Percentiles rank a stretch among this genome's conserved stretches.
Conservation (phyloP, 192 early-diverging fungal species). For the Chytriomyces sp. region DNA sequence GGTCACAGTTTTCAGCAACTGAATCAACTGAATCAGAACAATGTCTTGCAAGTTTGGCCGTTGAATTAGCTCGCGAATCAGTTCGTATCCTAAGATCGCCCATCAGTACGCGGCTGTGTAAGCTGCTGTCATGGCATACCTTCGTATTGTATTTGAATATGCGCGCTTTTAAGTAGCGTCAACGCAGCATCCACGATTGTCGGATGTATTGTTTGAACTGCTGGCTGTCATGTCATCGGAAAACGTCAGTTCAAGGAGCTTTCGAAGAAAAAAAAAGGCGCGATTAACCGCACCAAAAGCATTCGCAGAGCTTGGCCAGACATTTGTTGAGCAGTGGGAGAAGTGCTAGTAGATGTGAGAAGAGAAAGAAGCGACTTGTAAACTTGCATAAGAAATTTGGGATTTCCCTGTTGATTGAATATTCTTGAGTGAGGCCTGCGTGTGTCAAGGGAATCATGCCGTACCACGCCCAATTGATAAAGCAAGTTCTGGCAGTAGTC, state of each 20-base stretch:
- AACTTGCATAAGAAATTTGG: conserved; percentile 67
- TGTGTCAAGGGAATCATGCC: neutral
- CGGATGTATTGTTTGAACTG: conserved; percentile 57
- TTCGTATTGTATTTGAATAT: conserved; percentile 71
- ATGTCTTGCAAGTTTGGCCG: conserved; percentile 57
- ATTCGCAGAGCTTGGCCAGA: conserved; percentile 62
- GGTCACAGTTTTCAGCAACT: conserved; percentile 47
- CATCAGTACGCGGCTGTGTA: conserved; percentile 15
- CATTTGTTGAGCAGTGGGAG: conserved; percentile 66
- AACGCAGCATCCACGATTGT: conserved; percentile 62
- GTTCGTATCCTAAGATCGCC: conserved; percentile 53
- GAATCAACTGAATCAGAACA: conserved; percentile 55
- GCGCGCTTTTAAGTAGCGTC: conserved; percentile 54
- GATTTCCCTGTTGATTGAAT: conserved; percentile 55
- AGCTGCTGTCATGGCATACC: conserved; percentile 44
- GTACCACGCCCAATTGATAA: conserved; percentile 57
- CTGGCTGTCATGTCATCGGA: conserved; percentile 43
- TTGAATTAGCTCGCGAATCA: conserved; percentile 52
- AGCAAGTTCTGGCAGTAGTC: conserved; percentile 64
- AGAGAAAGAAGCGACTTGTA: conserved; percentile 64
- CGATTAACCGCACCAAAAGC: conserved; percentile 47
- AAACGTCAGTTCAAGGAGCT: conserved; percentile 7
- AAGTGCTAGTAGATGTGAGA: conserved; percentile 51
- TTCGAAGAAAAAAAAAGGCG: neutral
- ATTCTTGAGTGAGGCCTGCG: neutral